phyloP scores from a whole-genome alignment of 2,329 filamentous ascomycete genomes.

The Pseudocercospora eumusae region DNA sequence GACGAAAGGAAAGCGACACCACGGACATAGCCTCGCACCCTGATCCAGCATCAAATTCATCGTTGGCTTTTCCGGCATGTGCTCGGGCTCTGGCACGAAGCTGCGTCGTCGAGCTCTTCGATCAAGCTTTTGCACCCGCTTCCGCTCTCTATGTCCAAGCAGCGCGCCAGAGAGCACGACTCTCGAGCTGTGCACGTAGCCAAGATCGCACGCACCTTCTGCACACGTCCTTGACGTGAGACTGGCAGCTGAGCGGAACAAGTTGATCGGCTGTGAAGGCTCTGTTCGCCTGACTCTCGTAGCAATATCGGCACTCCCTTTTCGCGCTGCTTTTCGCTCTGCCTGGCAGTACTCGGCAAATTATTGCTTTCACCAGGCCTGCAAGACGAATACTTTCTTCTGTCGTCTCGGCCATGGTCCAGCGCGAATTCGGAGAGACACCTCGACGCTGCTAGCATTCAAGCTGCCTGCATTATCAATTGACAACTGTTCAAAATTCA shows the following conservation, averaged over 20 bases:
- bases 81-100: constrained; percentile 14
- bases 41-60: constrained; percentile 12
- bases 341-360: constrained; percentile 6
- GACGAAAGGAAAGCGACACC: constrained; percentile 21
- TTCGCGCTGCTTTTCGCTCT: background rate
- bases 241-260: constrained; percentile 12
- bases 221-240: constrained; percentile 16
- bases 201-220: constrained; percentile 11
- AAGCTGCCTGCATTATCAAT: background rate
- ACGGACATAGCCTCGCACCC: constrained; percentile 20
- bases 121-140: constrained; percentile 14
- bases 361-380: background rate
- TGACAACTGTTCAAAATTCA: background rate
- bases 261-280: background rate
- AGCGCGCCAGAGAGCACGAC: constrained; percentile 2
- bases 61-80: constrained; percentile 16
- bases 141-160: constrained; percentile 14
- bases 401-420: background rate
- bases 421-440: background rate
- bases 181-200: constrained; percentile 20
- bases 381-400: background rate
- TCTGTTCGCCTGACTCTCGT: constrained; percentile 13
- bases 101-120: constrained; percentile 10
- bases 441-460: background rate
- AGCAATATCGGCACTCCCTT: constrained; percentile 22